Evolutionary conservation across 2,329 filamentous ascomycete species (phyloP), one percentile per base, ranked within the genome.

Genomic region (Alternaria conjuncta): DNA sequence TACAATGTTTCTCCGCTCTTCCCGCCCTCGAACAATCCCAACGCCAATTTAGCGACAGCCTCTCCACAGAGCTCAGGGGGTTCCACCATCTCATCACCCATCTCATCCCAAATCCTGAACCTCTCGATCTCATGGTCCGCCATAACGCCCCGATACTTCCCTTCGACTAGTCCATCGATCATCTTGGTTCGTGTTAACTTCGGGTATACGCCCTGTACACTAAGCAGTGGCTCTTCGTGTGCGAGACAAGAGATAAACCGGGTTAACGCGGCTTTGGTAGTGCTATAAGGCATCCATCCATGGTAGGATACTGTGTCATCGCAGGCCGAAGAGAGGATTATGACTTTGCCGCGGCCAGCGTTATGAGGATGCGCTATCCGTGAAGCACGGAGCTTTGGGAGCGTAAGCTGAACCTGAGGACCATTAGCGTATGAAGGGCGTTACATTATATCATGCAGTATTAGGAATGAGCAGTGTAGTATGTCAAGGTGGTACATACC

Each of bases 111-210:
- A 0, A 67, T 64, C 47, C 61, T 61, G 32, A 75, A 74, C 28
- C 67, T 54, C 56, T 75, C 73, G n/a, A 74, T 64, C 55, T 75
- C 71, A 46, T 75, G 71, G 23, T 74, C 68, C 15, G 73, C 72
- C 72, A 74, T 73, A 15, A 74, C 55, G 1, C 65, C 66, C 20
- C 62, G 68, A 55, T 72, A 74, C 50, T 63, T 66, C 11, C 68
- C 70, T 21, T 61, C 53, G 13, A 74, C 63, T 2, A 74, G 41
- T 21, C 70, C 72, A 43, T 71, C 63, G 6, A 69, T 64, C 71
- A 74, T 75, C 25, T 68, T 69, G 9, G 73, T 74, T n/a, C 70
- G 56, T n/a, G 71, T 74, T 18, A 74, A 55, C 53, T 70, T 72
- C 11, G 71, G 73, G 54, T 71, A 74, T 32, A 75, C 71, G 10